Percentiles rank a stretch among this genome's conserved stretches.
Conservation (phyloP, 305 asterid genomes). For the Ajuga reptans region DNA sequence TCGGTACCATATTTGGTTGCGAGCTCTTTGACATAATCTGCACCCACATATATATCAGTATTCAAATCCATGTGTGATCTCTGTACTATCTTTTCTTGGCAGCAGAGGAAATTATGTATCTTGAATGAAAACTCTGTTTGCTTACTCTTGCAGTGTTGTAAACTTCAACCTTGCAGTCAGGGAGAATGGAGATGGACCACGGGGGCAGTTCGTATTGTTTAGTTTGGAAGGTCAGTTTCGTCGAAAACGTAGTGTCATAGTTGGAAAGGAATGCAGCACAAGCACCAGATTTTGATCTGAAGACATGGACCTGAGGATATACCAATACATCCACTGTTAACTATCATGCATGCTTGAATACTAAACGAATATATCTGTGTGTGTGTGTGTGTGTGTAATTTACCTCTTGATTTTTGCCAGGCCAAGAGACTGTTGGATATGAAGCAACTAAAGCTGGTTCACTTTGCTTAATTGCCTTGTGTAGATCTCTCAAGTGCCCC, state of each 20-base stretch:
- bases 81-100: no score
- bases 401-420: constrained; percentile 76
- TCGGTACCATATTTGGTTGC: constrained; percentile 48
- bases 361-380: no score
- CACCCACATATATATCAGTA: constrained; percentile 1
- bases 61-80: background rate
- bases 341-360: no score
- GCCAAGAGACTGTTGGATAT: constrained; percentile 60
- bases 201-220: constrained; percentile 66
- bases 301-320: constrained; percentile 53
- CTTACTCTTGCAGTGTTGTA: constrained; percentile 84
- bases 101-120: background rate
- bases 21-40: constrained; percentile 59
- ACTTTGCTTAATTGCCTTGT: constrained; percentile 64
- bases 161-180: constrained; percentile 73
- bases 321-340: no score
- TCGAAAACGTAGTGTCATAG: constrained; percentile 46
- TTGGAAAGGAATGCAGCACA: constrained; percentile 81
- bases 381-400: no score
- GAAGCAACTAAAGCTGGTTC: constrained; percentile 76
- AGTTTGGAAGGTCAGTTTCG: constrained; percentile 50
- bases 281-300: constrained; percentile 50
- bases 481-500: constrained; percentile 65
- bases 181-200: constrained; percentile 88
- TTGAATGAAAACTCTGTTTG: background rate